These are phyloP conservation scores for Aspergillus egyptiacus DNA, from an alignment of 495 filamentous ascomycete species.

Conservation along the genomic window DNA sequence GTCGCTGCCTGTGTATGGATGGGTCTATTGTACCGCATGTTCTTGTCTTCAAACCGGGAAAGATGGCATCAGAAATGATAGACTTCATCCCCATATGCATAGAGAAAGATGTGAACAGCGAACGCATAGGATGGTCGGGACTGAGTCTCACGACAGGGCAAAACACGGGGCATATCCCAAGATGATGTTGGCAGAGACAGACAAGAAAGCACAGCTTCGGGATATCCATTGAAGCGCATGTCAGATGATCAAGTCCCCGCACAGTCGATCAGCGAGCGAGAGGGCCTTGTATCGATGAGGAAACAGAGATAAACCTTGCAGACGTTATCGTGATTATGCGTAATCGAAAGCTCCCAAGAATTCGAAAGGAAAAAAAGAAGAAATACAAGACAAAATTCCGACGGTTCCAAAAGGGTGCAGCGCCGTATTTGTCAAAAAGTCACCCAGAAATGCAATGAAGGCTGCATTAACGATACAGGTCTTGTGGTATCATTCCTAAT, in stretches of 20 bases:
- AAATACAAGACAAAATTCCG: slow-evolving; percentile 24
- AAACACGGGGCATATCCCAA: slow-evolving; percentile 15
- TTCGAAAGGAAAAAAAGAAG: no score
- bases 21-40: slow-evolving; percentile 26
- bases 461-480: slow-evolving; percentile 24
- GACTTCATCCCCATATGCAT: slow-evolving; percentile 17
- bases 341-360: slow-evolving; percentile 12
- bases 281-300: slow-evolving; percentile 4
- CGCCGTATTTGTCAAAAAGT: slow-evolving; percentile 19
- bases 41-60: slow-evolving; percentile 16
- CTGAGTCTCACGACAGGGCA: slow-evolving; percentile 8
- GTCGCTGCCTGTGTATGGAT: slow-evolving; percentile 26
- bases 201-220: slow-evolving; percentile 26
- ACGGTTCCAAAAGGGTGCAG: slow-evolving; percentile 13
- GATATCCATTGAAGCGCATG: slow-evolving; percentile 7
- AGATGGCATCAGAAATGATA: slow-evolving; percentile 16
- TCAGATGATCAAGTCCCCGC: slow-evolving; percentile 1
- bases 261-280: slow-evolving; percentile 6
- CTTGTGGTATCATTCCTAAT: slow-evolving; percentile 30
- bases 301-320: slow-evolving; percentile 12
- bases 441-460: slow-evolving; percentile 22
- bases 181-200: slow-evolving; percentile 17
- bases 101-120: slow-evolving; percentile 8
- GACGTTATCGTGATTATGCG: slow-evolving; percentile 10
- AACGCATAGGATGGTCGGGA: slow-evolving; percentile 7